Evolutionary conservation across 768 basidiomycete genomes (phyloP).

Genomic region (Boletus reticuloceps): DNA sequence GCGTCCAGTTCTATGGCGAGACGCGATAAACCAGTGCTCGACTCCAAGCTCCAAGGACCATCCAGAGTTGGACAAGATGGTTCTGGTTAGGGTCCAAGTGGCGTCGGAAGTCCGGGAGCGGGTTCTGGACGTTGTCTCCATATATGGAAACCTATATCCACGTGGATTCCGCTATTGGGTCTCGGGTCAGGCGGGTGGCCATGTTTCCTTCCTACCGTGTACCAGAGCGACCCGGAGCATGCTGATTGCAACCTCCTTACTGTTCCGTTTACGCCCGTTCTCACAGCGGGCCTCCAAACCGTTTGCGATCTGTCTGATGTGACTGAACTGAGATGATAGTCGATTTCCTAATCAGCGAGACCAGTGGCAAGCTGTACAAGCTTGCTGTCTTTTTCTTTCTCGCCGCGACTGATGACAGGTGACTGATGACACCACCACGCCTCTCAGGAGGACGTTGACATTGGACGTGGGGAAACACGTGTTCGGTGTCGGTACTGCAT

Average conservation of each 20-base stretch:
- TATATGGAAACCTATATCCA: background rate
- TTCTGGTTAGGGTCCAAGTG: background rate
- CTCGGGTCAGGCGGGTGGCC: background rate
- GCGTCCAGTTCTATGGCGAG: background rate
- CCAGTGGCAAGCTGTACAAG: background rate
- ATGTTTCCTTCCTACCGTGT: background rate
- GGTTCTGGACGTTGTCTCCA: background rate
- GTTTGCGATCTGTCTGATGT: conserved; percentile 24
- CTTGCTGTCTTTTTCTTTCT: background rate
- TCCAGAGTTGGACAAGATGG: background rate
- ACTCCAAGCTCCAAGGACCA: too few relatives aligned
- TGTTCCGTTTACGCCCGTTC: conserved; percentile 6
- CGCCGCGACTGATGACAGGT: background rate
- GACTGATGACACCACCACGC: background rate
- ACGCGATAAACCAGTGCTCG: too few relatives aligned
- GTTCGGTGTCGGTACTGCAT: background rate
- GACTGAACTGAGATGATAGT: background rate
- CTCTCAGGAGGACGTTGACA: background rate
- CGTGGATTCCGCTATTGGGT: background rate
- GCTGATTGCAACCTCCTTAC: background rate
- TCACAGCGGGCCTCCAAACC: conserved; percentile 13
- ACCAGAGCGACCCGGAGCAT: background rate
- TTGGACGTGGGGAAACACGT: conserved; percentile 6
- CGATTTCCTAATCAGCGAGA: conserved; percentile 5
- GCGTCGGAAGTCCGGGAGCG: conserved; percentile 4